Conservation (phyloP, 2,329 filamentous ascomycete species). For the Xylariaceae sp. region DNA sequence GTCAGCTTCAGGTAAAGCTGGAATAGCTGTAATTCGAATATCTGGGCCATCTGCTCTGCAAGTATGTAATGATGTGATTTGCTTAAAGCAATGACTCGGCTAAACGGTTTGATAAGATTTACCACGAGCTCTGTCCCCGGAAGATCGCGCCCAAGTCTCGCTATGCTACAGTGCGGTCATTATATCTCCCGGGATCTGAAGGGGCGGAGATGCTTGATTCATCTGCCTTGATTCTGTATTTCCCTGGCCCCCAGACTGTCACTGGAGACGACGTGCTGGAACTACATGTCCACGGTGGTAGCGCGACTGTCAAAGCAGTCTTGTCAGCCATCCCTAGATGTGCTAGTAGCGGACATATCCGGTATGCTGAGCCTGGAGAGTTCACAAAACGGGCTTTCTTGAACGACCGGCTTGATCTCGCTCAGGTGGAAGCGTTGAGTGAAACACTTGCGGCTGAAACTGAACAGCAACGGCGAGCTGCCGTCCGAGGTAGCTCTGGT, state of each 20-base stretch:
- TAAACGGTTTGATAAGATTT: conserved; percentile 41
- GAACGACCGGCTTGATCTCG: conserved; percentile 79
- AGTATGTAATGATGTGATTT: conserved; percentile 14
- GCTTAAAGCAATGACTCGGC: conserved; percentile 8
- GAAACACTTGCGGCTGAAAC: conserved; percentile 70
- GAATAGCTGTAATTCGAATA: conserved; percentile 85
- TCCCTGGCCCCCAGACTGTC: conserved; percentile 75
- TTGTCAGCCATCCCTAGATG: conserved; percentile 70
- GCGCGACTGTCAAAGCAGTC: conserved; percentile 84
- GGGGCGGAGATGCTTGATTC: conserved; percentile 66
- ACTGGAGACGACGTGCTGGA: conserved; percentile 94
- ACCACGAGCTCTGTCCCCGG: conserved; percentile 48
- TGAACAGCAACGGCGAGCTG: conserved; percentile 86
- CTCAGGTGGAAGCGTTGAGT: conserved; percentile 71
- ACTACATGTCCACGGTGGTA: conserved; percentile 89
- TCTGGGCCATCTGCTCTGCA: conserved; percentile 72
- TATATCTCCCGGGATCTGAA: conserved; percentile 54
- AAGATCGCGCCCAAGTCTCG: conserved; percentile 46
- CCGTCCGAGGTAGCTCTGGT: conserved; percentile 73
- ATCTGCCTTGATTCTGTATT: conserved; percentile 76
- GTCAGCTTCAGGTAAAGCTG: conserved; percentile 78
- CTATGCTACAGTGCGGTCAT: conserved; percentile 68
- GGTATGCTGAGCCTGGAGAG: conserved; percentile 91
- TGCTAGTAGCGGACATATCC: conserved; percentile 45
- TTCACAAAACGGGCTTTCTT: conserved; percentile 92